Evolutionary conservation across 805 yeast genomes (phyloP).

Genomic region (Candida coleopterorum): DNA sequence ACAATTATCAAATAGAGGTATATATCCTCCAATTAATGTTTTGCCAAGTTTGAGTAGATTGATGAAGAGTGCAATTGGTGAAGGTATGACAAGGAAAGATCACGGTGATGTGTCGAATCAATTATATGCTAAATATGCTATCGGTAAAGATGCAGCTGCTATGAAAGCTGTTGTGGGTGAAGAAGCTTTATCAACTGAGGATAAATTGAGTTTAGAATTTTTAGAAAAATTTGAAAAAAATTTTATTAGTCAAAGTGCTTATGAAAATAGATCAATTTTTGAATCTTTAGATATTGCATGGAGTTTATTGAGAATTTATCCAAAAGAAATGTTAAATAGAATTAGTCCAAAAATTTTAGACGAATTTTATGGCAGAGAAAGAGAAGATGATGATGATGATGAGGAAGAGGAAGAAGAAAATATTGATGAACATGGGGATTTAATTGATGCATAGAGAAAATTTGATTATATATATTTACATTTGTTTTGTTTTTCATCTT

Average conservation of each 20-base stretch:
- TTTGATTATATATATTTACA: not conserved
- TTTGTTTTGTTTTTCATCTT: not conserved
- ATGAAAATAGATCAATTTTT: conserved; percentile 89
- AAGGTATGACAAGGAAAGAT: conserved; percentile 99
- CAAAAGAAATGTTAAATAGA: conserved; percentile 98
- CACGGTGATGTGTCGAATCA: conserved; percentile 99
- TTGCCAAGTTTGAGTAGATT: conserved; percentile 95
- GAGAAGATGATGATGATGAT: conserved; percentile 54
- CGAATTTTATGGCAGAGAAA: conserved; percentile 91
- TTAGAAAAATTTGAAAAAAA: conserved; percentile 97
- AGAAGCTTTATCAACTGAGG: conserved; percentile 97
- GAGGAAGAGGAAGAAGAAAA: conserved; percentile 33
- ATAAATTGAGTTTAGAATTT: conserved; percentile 94
- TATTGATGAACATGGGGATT: conserved; percentile 6
- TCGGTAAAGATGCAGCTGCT: conserved; percentile 99
- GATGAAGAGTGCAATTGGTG: conserved; percentile 99
- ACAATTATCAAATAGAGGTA: conserved; percentile 92
- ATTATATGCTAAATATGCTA: conserved; percentile 97
- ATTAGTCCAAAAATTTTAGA: conserved; percentile 94
- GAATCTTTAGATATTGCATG: conserved; percentile 98
- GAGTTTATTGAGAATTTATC: conserved; percentile 96
- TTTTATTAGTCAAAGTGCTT: conserved; percentile 93
- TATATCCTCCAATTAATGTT: conserved; percentile 98
- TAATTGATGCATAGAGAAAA: conserved; percentile 6
- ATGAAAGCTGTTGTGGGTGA: conserved; percentile 99